phyloP scores from a whole-genome alignment of 2,329 filamentous ascomycete species.

The Calonectria henricotiae region DNA sequence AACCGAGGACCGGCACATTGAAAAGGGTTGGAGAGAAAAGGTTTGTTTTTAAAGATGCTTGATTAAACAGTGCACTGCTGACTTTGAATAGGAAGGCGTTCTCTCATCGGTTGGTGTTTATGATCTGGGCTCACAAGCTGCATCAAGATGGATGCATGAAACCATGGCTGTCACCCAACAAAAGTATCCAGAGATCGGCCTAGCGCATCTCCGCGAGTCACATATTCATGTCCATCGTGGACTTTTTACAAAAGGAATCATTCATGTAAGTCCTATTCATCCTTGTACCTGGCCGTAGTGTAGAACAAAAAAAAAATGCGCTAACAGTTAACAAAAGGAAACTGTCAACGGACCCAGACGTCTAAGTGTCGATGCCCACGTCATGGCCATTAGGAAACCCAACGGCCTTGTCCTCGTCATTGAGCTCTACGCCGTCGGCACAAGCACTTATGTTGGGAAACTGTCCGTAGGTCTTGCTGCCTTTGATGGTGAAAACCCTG shows the following conservation, averaged over 20 bases:
- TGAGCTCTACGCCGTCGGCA: slow-evolving; percentile 49
- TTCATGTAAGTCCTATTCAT: slow-evolving; percentile 42
- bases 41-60: slow-evolving; percentile 14
- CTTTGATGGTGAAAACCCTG: neutral
- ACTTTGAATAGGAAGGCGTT: slow-evolving; percentile 9
- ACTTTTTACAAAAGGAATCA: slow-evolving; percentile 34
- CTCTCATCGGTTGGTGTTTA: slow-evolving; percentile 23
- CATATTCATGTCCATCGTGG: neutral
- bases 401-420: slow-evolving; percentile 36
- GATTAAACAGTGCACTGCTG: neutral
- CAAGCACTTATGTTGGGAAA: slow-evolving; percentile 19
- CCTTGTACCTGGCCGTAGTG: too few species aligned
- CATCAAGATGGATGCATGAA: slow-evolving; percentile 15
- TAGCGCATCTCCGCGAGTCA: neutral
- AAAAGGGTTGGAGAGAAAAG: neutral
- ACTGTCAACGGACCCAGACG: slow-evolving; percentile 48
- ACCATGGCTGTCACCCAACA: neutral
- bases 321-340: slow-evolving; percentile 43
- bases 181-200: slow-evolving; percentile 3
- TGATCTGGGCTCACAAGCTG: slow-evolving; percentile 19
- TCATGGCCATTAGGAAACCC: neutral
- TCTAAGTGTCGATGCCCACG: slow-evolving; percentile 50
- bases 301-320: neutral
- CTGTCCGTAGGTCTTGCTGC: neutral
- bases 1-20: slow-evolving; percentile 37